These are phyloP conservation scores for Terfezia claveryi DNA, from an alignment of 495 filamentous ascomycete genomes.

Conservation along the genomic window DNA sequence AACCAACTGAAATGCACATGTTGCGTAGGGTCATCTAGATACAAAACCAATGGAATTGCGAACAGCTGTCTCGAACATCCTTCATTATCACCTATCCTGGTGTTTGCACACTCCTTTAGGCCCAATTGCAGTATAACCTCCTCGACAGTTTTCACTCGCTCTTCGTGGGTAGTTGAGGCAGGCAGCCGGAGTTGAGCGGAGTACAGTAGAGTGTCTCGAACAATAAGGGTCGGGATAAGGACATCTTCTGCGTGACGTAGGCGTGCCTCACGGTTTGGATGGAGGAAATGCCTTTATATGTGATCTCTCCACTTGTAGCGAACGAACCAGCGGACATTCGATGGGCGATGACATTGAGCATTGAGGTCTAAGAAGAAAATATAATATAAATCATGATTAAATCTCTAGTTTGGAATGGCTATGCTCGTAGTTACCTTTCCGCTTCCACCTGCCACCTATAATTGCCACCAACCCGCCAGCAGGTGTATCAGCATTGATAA, in stretches of 20 bases:
- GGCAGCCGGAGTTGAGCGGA: conserved; percentile 48
- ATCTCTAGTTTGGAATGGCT: too few species aligned
- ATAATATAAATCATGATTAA: too few species aligned
- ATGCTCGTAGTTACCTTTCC: conserved; percentile 27
- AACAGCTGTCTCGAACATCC: too few species aligned
- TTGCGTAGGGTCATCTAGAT: conserved; percentile 56
- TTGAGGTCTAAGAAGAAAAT: conserved; percentile 27
- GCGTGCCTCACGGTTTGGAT: conserved; percentile 35
- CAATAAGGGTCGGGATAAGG: conserved; percentile 44
- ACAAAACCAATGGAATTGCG: conserved; percentile 50
- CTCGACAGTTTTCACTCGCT: conserved; percentile 39
- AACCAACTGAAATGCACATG: conserved; percentile 51
- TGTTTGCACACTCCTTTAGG: conserved; percentile 51
- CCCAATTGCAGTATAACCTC: conserved; percentile 53
- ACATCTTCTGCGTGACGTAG: conserved; percentile 62
- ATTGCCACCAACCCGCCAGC: conserved; percentile 47
- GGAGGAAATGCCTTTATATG: conserved; percentile 34
- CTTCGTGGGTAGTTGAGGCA: conserved; percentile 32
- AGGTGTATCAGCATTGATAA: conserved; percentile 33
- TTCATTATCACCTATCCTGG: conserved; percentile 40
- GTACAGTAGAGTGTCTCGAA: conserved; percentile 48
- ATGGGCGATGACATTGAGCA: conserved; percentile 46
- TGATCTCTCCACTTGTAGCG: conserved; percentile 29
- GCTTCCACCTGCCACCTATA: conserved; percentile 47
- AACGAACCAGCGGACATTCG: conserved; percentile 35